Base-by-base conservation (phyloP, 805 yeast genomes). In the Candida ovalis region DNA sequence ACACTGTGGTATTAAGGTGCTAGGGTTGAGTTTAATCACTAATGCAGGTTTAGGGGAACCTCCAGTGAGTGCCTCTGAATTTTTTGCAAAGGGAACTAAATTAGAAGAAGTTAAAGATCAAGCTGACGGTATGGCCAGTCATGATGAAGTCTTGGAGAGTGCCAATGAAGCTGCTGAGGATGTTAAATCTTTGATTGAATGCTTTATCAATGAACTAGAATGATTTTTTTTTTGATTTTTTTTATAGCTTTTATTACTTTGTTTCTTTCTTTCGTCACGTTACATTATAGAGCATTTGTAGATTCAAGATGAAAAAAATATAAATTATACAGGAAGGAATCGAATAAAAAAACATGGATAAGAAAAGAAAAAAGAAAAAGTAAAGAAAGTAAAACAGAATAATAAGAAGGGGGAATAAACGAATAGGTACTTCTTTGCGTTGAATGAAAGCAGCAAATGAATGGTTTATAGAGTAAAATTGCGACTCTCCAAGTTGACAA, bases 21-120 rank as follows among this genome's bases (percentile, higher is more conserved):
- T 92, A 52, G 98, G 97, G 0, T 66, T 92, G 38, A 85, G 94
- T 54, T 74, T 94, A 51, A 84, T 92, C 57, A 92, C 98, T 19
- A 92, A 92, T 62, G 83, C 80, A 1, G 90, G 88, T 33, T 86
- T 90, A 6, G 76, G 77, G 23, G 85, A 77, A 24, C 76, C 78
- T 46, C 88, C 94, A 9, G 81, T 85, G 6, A 77, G 84, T 61
- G 89, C 84, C 0, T 66, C 78, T 41, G 86, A 78, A 23, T 76
- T 73, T 37, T 40, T 36, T 13, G 36, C 44, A 3, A 39, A 49
- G 1, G 52, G 53, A 4, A 18, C 27, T 8, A 43, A 47, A 10
- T 69, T 73, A 28, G 66, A 64, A 19, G 72, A 82, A 1, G 61
- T 83, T 57, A 47, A 46, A 27, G 57, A 57, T 42, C 62, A 66